These are phyloP conservation scores for Solanum chilense DNA, from an alignment of 257 asterid species.

Conservation along the genomic window DNA sequence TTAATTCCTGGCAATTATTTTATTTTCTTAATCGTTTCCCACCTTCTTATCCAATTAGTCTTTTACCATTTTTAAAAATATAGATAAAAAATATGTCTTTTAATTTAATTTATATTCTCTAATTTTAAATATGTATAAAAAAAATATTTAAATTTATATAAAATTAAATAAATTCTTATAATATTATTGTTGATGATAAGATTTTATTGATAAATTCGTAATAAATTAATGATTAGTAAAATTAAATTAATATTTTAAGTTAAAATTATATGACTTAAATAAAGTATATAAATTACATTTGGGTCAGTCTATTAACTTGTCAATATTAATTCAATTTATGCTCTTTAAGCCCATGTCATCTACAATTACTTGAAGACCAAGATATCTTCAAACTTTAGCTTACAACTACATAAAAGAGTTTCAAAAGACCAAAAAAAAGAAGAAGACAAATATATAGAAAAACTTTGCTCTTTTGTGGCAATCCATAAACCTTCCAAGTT, in stretches of 20 bases:
- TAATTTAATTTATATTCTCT: too few species aligned
- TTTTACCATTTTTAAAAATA: neutral
- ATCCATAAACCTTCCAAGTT: neutral
- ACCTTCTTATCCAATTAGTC: neutral
- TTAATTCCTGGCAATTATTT: neutral
- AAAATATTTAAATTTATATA: too few species aligned
- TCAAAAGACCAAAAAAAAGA: too few species aligned
- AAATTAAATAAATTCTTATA: too few species aligned
- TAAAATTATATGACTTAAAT: neutral
- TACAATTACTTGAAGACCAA: neutral
- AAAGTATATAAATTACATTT: too few species aligned
- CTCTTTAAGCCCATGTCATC: neutral
- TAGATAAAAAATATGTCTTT: too few species aligned
- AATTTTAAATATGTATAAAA: neutral
- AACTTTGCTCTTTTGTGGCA: neutral
- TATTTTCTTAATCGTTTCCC: neutral
- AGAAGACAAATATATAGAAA: neutral
- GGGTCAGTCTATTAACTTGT: too few species aligned
- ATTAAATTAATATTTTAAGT: too few species aligned
- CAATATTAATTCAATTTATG: neutral
- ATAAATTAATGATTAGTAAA: too few species aligned
- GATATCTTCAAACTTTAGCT: neutral
- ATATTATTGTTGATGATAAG: neutral
- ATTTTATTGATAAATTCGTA: too few species aligned
- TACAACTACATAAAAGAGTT: neutral